Conservation (phyloP, 768 basidiomycete species). For the Boletus pseudopeckii region DNA sequence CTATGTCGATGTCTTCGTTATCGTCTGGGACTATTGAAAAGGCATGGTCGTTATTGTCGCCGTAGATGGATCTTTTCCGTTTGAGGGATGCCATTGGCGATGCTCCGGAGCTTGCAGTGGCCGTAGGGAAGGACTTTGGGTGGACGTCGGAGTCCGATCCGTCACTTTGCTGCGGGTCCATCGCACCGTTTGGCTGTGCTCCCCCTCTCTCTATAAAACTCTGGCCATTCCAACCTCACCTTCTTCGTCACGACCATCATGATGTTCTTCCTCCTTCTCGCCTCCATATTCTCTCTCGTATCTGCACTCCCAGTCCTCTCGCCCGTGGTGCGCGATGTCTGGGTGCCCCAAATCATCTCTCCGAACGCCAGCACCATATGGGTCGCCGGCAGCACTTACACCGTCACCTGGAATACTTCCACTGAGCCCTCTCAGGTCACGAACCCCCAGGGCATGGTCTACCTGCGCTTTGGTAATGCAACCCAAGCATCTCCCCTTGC, state of each 20-base stretch:
- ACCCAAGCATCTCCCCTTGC: conserved; percentile 38
- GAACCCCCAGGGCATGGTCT: conserved; percentile 41
- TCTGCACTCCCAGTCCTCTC: conserved; percentile 28
- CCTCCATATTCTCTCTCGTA: conserved; percentile 21
- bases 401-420: conserved; percentile 47
- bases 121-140: conserved; percentile 1
- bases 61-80: conserved; percentile 27
- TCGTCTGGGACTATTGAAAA: conserved; percentile 3
- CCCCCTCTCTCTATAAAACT: conserved; percentile 12
- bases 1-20: conserved; percentile 61
- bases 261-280: conserved; percentile 19
- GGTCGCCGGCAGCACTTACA: conserved; percentile 37
- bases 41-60: not conserved
- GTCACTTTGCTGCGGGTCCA: not conserved
- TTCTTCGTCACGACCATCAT: conserved; percentile 18
- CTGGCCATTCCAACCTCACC: not conserved
- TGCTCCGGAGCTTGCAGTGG: conserved; percentile 14
- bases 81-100: conserved; percentile 29
- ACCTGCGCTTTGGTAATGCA: conserved; percentile 36
- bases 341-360: conserved; percentile 40
- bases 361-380: conserved; percentile 39
- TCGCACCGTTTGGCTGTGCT: conserved; percentile 4
- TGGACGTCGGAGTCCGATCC: not conserved
- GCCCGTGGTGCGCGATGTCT: conserved; percentile 43
- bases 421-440: conserved; percentile 45